phyloP scores from a whole-genome alignment of 169 alveolate genomes.

The Perkinsus marinus region DNA sequence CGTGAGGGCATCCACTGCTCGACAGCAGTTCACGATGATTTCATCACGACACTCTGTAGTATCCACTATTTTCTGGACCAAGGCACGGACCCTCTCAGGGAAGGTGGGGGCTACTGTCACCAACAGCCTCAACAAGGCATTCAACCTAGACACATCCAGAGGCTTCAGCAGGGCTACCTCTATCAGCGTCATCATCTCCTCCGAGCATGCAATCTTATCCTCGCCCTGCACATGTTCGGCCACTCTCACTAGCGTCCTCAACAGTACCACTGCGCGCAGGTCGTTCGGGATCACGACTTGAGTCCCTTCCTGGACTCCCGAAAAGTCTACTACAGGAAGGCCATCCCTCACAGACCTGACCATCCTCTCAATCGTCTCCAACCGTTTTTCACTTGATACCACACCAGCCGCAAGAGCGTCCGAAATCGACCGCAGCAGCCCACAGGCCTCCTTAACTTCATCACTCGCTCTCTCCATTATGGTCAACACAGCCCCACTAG shows the following conservation, averaged over 20 bases:
- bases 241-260: background rate
- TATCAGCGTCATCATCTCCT: background rate
- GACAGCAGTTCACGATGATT: background rate
- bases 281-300: background rate
- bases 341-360: background rate
- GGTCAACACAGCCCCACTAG: background rate
- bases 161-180: background rate
- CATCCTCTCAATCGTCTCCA: background rate
- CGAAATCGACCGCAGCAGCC: background rate
- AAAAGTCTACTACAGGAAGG: background rate
- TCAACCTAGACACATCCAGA: background rate
- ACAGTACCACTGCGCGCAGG: background rate
- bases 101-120: background rate
- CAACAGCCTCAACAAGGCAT: background rate
- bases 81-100: background rate
- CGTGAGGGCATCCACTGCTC: background rate
- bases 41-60: background rate
- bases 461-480: background rate
- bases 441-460: background rate
- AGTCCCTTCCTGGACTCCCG: background rate
- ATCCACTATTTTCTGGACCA: background rate
- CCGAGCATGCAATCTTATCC: background rate
- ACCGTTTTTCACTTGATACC: background rate
- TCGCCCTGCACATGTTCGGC: background rate
- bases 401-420: background rate